These are phyloP conservation scores for Mycena vitilis DNA, from an alignment of 768 basidiomycete genomes.

Conservation along the genomic window DNA sequence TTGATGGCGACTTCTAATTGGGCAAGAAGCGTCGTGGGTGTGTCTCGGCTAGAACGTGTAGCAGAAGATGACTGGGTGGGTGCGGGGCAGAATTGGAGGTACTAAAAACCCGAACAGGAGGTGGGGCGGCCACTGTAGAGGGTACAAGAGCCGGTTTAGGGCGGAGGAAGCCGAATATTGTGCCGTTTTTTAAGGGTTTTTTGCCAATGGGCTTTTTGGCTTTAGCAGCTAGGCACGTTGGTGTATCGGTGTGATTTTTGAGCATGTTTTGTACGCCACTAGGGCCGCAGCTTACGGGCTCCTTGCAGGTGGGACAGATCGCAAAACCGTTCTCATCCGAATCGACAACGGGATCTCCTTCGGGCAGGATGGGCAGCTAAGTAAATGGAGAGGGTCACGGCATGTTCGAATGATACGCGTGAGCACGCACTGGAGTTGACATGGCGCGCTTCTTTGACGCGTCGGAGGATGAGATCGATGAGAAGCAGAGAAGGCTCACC, in stretches of 20 bases:
- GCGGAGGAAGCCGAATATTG: neutral
- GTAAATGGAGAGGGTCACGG: no score
- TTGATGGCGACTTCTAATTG: conserved; percentile 9
- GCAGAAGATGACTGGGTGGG: neutral
- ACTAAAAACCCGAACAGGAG: neutral
- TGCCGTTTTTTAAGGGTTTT: neutral
- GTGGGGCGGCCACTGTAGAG: neutral
- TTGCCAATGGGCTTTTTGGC: neutral
- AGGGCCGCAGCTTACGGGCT: neutral
- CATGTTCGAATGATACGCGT: no score
- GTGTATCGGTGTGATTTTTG: neutral
- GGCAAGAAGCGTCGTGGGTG: neutral
- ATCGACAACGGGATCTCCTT: no score
- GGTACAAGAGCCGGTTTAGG: neutral
- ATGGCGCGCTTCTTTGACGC: no score
- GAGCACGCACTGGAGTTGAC: no score
- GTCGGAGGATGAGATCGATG: no score
- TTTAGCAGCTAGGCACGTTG: neutral
- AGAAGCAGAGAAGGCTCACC: no score
- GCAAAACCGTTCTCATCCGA: neutral
- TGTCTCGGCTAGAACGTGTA: no score
- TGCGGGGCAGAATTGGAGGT: neutral
- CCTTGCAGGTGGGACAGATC: neutral
- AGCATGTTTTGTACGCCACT: neutral
- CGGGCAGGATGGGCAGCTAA: no score